Evolutionary conservation across 441 rosid species (phyloP), one percentile per base, ranked within the genome.

Genomic region (Erodium moschatum): DNA sequence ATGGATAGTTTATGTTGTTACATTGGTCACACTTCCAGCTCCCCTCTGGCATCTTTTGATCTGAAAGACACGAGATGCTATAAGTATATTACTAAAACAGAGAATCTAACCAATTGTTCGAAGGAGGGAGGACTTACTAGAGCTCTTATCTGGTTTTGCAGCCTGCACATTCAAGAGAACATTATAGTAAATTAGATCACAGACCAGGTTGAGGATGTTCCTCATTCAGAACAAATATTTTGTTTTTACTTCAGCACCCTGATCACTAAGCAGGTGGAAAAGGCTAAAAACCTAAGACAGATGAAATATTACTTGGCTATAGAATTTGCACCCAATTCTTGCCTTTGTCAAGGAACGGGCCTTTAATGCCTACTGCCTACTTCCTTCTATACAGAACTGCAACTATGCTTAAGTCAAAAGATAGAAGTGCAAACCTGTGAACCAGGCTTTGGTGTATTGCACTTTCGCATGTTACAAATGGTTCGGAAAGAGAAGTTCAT

Each of bases 21-120:
- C 99, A 94, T 75, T 86, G 84, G 68, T 94, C 99, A 72, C 99
- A 94, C 80, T 89, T 89, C 99, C 99, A 94, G 86, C 99, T 94
- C 68, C 99, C 99, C 33, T 91, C 99, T 0, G 99, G 97, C 87
- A 89, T 85, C 70, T 89, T 91, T 87, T 89, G 94, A 70, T 87
- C 99, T 94, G 86, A 62, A 75, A 75, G 70, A 71, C 72, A 81
- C 15, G 72, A 58, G 67, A 70, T 9, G 70, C 66, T 52, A 20
- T 79, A 33, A 85, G 70, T 20, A 60, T 60, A 11, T 60, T 20
- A 11, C 29, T 60, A 38, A 69, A 73, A 71, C 15, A 73, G 68
- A 4, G 61, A 69, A 65, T 62, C 46, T 12, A 64, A 35, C 31
- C 16, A 56, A 16, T 7, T 40, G 50, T 54, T 74, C 5, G 61